Base-by-base conservation (phyloP, 371 early-diverging fungal genomes). In the Rhizopus sp. region DNA sequence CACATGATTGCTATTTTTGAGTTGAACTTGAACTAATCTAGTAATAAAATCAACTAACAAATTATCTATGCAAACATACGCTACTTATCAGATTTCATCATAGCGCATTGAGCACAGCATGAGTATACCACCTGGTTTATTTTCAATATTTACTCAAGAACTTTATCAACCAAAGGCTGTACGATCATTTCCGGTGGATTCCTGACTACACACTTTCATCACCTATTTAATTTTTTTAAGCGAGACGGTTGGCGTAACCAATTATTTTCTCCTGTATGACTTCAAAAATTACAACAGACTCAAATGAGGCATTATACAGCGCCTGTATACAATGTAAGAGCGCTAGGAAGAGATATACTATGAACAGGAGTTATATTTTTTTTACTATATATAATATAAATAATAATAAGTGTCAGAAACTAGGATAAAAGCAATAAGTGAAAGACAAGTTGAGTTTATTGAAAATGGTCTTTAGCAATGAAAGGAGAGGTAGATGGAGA, bases 191-290 rank as follows among this genome's bases (percentile, higher is more conserved):
- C 44, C 16, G 44, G 44, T 44, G 44, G 44, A 44, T 44, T 44
- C 44, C 44, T 44, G 44, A 44, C 44, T 44, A 44, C 44, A 44
- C 44, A 44, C 44, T 44, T 44, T 44, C 16, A 44, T 44, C 44
- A 44, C 44, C 44, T 44, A 44, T 44, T 44, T n/a, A 44, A 8
- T 44, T 44, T 44, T 44, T 44, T 44, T 44, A 15, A 44, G 44
- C 44, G 44, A 44, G 44, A 44, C 44, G 44, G 44, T 44, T 44
- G 44, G n/a, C 62, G 15, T 72, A 70, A 41, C 50, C 69, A 3
- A 46, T 49, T 31, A 60, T 46, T 7, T 67, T 73, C 62, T 38
- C 33, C 52, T 39, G 56, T 41, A 56, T 32, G n/a, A 50, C 50
- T 3, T 47, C 47, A 50, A 50, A 32, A 6, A 8, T 32, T 50